A percentile compares a stretch with the other conserved stretches of the same genome.
These are phyloP conservation scores for Solanum clarkiae DNA, from an alignment of 257 asterid species.

Conservation along the genomic window DNA sequence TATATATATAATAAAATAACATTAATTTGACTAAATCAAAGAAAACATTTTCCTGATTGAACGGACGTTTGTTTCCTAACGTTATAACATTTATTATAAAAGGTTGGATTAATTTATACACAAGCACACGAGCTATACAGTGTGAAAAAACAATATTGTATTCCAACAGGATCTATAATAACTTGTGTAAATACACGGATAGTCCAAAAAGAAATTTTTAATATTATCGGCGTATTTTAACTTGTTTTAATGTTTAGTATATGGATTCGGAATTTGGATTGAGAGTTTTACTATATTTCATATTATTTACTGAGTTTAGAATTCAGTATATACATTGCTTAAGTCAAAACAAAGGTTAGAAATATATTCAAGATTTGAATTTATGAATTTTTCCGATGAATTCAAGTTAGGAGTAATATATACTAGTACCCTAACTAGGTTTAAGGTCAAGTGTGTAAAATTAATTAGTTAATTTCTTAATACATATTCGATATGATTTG, in stretches of 20 bases:
- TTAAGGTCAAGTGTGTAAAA: neutral
- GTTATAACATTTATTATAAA: conserved; percentile 9
- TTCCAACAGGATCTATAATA: neutral
- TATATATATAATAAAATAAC: neutral
- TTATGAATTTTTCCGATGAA: neutral
- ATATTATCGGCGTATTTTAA: neutral
- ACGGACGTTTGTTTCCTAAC: conserved; percentile 20
- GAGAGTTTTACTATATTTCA: no score
- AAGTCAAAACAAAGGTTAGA: neutral
- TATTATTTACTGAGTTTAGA: no score
- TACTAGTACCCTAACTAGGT: neutral
- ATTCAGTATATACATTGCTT: no score
- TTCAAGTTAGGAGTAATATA: neutral
- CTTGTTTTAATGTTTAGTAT: neutral
- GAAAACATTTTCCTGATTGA: conserved; percentile 16
- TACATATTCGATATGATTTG: neutral
- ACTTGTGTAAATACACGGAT: neutral
- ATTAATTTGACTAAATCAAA: conserved; percentile 19
- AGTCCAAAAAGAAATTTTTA: neutral
- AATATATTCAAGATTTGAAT: neutral
- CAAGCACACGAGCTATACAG: neutral
- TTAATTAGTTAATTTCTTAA: neutral
- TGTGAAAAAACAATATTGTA: neutral
- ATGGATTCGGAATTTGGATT: no score
- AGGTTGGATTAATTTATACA: neutral